These are phyloP conservation scores for Apiospora pterosperma DNA, from an alignment of 2,329 filamentous ascomycete species.

Conservation along the genomic window DNA sequence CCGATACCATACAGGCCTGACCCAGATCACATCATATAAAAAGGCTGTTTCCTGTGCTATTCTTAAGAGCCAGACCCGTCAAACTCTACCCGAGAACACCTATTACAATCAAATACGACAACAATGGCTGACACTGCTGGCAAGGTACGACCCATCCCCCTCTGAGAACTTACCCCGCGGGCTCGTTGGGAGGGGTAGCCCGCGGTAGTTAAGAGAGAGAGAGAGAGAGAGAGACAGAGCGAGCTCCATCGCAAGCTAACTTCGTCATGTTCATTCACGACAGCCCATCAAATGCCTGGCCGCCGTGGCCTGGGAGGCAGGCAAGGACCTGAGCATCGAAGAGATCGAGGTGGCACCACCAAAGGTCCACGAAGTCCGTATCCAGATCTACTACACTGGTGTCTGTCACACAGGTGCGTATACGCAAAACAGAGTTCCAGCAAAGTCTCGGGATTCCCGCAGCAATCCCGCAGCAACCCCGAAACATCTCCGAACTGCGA, in stretches of 20 bases:
- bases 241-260: neutral
- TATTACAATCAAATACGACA: neutral
- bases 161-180: neutral
- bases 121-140: conserved; percentile 49
- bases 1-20: neutral
- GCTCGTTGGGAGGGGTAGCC: neutral
- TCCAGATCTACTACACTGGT: conserved; percentile 95
- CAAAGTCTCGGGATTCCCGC: too few species aligned
- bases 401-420: conserved; percentile 91
- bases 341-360: conserved; percentile 90
- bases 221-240: neutral
- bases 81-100: neutral
- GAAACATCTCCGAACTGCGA: conserved; percentile 24
- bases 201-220: neutral
- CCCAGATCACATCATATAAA: neutral
- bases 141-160: conserved; percentile 39
- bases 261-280: neutral
- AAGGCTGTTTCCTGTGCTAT: conserved; percentile 4
- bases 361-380: conserved; percentile 89
- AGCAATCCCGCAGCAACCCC: conserved; percentile 16
- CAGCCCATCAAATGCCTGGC: conserved; percentile 97
- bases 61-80: neutral
- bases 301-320: conserved; percentile 95
- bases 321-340: conserved; percentile 84
- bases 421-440: too few species aligned